These are phyloP conservation scores for Phytophthora boehmeriae DNA, from an alignment of 352 stramenopile species.

Conservation along the genomic window DNA sequence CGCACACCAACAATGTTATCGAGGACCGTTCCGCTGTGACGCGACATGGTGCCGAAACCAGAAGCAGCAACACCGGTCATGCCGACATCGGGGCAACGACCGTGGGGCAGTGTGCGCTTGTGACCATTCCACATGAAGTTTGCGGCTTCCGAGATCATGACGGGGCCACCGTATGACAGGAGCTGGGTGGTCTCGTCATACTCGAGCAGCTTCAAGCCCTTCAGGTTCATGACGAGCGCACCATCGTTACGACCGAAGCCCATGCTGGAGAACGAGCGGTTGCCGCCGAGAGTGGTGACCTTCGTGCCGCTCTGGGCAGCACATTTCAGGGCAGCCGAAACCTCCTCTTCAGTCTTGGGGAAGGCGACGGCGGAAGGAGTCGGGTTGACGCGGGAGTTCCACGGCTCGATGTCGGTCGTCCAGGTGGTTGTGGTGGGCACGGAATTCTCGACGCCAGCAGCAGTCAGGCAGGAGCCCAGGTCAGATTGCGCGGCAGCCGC, in stretches of 20 bases:
- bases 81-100: constrained; percentile 31
- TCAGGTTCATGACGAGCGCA: constrained; percentile 33
- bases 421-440: constrained; percentile 30
- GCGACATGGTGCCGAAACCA: constrained; percentile 31
- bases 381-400: constrained; percentile 34
- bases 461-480: constrained; percentile 9
- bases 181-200: constrained; percentile 21
- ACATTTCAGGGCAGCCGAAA: constrained; percentile 17
- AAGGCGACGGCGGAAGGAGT: constrained; percentile 15
- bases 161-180: constrained; percentile 32
- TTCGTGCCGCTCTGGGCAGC: constrained; percentile 25
- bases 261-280: constrained; percentile 35
- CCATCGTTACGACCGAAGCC: constrained; percentile 31
- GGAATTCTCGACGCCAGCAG: constrained; percentile 22
- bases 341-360: constrained; percentile 21
- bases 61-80: constrained; percentile 33
- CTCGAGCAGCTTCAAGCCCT: constrained; percentile 24
- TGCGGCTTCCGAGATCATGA: constrained; percentile 33
- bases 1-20: constrained; percentile 32
- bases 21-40: constrained; percentile 22
- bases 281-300: constrained; percentile 23
- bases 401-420: constrained; percentile 28
- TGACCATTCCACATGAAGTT: constrained; percentile 24
- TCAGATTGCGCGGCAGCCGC: constrained; percentile 7
- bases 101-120: constrained; percentile 24